Base-by-base conservation (phyloP, 768 basidiomycete genomes). In the button mushroom (Agaricus bisporus) region DNA sequence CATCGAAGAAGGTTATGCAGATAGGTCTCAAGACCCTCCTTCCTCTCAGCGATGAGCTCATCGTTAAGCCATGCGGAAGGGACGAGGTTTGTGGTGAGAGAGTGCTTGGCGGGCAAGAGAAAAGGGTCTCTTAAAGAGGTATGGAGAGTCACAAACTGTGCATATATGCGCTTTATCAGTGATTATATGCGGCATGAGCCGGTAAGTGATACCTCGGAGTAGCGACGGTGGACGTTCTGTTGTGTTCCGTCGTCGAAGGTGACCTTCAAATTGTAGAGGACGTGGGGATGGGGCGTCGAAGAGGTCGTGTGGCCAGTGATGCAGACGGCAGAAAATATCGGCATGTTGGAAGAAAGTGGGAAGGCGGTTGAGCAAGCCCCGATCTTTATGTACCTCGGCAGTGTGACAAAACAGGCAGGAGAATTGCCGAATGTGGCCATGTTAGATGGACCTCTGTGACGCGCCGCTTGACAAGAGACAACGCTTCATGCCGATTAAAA, bases 21-120 rank as follows among this genome's bases (percentile, higher is more conserved):
- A 56, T 80, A 80, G 12, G 66, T 60, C 14, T 69, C 64, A 2
- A 81, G 61, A 4, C 78, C 78, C 5, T 64, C 63, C 63, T 79
- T 82, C 56, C 80, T 74, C 60, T 79, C 78, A 0, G 70, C 62
- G 49, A 82, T 78, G 36, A 81, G 73, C 10, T 68, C 54, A 56
- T 81, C 77, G 59, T 80, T 76, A 14, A 76, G 66, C 79, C 81
- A 81, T 2, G 76, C 76, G 1, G 73, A 74, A 0, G 79, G 78
- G 17, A 79, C 51, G 59, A 81, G 76, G 1, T 69, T 70, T 8
- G 74, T 78, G n/a, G 66, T 63, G 5, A 81, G 63, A 18, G 75
- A 65, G n/a, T 75, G 74, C 64, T 78, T 80, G 3, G 79, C 76
- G 10, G 81, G 79, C 9, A 82, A 71, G 10, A 60, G 50, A 55